Base-by-base conservation (phyloP, 345 rosid genomes). In the Trapa bicornis region DNA sequence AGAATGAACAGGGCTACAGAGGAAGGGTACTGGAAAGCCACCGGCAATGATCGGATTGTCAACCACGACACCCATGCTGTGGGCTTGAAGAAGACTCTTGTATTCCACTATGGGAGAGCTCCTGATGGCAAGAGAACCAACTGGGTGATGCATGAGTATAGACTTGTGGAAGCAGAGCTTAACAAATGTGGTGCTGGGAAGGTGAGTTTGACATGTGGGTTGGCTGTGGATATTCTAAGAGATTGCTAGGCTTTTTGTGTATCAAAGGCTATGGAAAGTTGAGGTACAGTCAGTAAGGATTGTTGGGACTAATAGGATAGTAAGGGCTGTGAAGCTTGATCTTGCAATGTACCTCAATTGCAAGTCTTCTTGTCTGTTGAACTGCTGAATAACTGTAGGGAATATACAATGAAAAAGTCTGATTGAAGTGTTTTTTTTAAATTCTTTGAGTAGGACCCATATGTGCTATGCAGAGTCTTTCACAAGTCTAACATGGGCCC, bases 401-500 rank as follows among this genome's bases (percentile, higher is more conserved):
- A n/a, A 54, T 54, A 8, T 54, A 35, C 60, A 0, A 54, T 54
- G 14, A 8, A 58, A 58, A 32, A 58, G 16, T 9, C 35, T 33
- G 63, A 58, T 38, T 0, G 6, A 58, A 29, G 3, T 32, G 37
- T 58, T 58, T 2, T 58, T 58, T 58, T 58, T 32, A 32, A 9
- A 32, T 68, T 64, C 69, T 38, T 72, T 78, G 74, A 73, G 80
- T 72, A 80, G 76, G 94, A 87, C 48, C 70, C 82, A 0, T 93
- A 85, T 74, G 98, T 92, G 42, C 82, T 92, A 32, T 92, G 98
- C 77, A 85, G 93, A 82, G 84, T 92, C 66, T 93, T 93, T 68
- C 92, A 83, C 76, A 93, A 93, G 89, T 84, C 84, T 69, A 85
- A 87, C 73, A 85, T 89, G 67, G 98, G 98, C 67, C 96, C 98